Evolutionary conservation across 352 stramenopile species (phyloP).

Genomic region (Globisporangium emineosum): DNA sequence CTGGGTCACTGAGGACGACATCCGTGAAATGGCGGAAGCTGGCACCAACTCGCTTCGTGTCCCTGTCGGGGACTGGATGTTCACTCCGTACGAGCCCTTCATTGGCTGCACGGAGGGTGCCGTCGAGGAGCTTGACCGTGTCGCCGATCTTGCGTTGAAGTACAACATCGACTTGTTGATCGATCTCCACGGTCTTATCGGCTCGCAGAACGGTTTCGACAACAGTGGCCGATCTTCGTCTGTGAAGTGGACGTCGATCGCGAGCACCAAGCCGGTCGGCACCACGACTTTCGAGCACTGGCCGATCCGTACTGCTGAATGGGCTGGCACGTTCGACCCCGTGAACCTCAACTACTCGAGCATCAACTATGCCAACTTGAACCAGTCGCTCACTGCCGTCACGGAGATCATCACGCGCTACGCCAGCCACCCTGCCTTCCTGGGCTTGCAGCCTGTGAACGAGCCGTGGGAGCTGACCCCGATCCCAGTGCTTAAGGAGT

Average conservation of each 20-base stretch:
- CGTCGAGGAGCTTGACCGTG: conserved; percentile 88
- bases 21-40: conserved; percentile 75
- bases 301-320: conserved; percentile 86
- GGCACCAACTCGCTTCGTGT: conserved; percentile 86
- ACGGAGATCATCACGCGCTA: conserved; percentile 90
- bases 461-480: conserved; percentile 95
- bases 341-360: conserved; percentile 81
- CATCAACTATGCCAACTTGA: conserved; percentile 92
- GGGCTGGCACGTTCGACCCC: conserved; percentile 90
- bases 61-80: conserved; percentile 95
- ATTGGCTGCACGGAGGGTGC: conserved; percentile 90
- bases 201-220: conserved; percentile 95
- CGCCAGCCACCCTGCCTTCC: conserved; percentile 79
- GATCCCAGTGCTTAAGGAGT: conserved; percentile 90
- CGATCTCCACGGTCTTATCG: conserved; percentile 93
- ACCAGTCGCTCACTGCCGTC: conserved; percentile 90
- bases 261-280: conserved; percentile 67
- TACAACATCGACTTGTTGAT: conserved; percentile 88
- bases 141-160: conserved; percentile 81
- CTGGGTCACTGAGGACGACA: conserved; percentile 93
- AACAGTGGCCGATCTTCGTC: conserved; percentile 88
- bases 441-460: conserved; percentile 93
- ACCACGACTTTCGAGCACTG: conserved; percentile 92
- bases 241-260: conserved; percentile 88
- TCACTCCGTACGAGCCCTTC: conserved; percentile 92